phyloP scores from a whole-genome alignment of 2,329 filamentous ascomycete genomes.

The Laburnicola sp. region DNA sequence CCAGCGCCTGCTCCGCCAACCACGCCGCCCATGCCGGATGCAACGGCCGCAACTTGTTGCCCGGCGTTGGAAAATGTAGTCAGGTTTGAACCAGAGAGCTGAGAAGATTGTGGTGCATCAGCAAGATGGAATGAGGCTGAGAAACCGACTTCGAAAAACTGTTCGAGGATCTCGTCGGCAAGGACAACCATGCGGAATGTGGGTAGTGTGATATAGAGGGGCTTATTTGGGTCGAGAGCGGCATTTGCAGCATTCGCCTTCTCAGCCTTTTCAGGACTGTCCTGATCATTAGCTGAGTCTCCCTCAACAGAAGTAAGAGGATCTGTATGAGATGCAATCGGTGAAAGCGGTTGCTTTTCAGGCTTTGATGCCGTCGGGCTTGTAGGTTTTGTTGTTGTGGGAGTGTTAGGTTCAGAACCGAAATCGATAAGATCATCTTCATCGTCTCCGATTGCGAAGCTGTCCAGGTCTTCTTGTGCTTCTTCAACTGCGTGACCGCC shows the following conservation, averaged over 20 bases:
- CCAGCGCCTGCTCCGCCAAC: slow-evolving; percentile 53
- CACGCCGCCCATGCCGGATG: slow-evolving; percentile 48
- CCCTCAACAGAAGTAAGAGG: slow-evolving; percentile 31
- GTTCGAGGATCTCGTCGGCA: slow-evolving; percentile 90
- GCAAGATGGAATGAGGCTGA: slow-evolving; percentile 88
- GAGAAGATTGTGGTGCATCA: slow-evolving; percentile 59
- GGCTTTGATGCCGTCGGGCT: slow-evolving; percentile 21
- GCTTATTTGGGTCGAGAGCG: slow-evolving; percentile 88
- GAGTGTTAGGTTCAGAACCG: slow-evolving; percentile 45
- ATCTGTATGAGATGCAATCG: slow-evolving; percentile 28
- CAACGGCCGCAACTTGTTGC: slow-evolving; percentile 49
- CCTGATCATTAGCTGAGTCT: slow-evolving; percentile 28
- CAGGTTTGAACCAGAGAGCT: slow-evolving; percentile 64
- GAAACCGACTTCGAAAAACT: slow-evolving; percentile 97
- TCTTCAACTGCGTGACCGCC: slow-evolving; percentile 39
- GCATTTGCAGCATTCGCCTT: slow-evolving; percentile 79
- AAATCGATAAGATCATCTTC: slow-evolving; percentile 67
- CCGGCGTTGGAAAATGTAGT: slow-evolving; percentile 79
- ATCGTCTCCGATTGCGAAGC: slow-evolving; percentile 73
- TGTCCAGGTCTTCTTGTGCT: slow-evolving; percentile 46
- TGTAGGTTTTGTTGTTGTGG: slow-evolving; percentile 30
- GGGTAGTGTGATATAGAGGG: slow-evolving; percentile 91
- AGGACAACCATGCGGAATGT: slow-evolving; percentile 99
- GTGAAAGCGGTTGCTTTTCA: slow-evolving; percentile 19
- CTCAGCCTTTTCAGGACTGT: slow-evolving; percentile 39